These are phyloP conservation scores for Halophytophthora batemanensis DNA, from an alignment of 352 stramenopile species.

Conservation along the genomic window DNA sequence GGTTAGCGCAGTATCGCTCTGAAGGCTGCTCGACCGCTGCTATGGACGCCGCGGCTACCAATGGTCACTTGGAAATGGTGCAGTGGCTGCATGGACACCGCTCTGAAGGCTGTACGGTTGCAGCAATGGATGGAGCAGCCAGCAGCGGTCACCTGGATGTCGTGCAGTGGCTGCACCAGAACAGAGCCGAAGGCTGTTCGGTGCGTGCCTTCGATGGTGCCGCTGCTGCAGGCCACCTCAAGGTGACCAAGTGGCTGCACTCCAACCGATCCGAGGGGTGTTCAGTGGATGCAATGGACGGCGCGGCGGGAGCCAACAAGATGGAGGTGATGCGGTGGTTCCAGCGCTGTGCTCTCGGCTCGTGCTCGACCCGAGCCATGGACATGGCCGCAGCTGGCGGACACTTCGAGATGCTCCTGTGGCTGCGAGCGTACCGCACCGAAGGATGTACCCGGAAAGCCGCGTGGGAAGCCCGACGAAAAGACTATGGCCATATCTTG, in stretches of 20 bases:
- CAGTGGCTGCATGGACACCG: slow-evolving; percentile 21
- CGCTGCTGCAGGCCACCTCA: slow-evolving; percentile 17
- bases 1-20: not conserved
- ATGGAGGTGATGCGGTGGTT: slow-evolving; percentile 26
- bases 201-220: slow-evolving; percentile 17
- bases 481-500: slow-evolving; percentile 22
- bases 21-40: slow-evolving; percentile 4
- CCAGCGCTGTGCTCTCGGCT: slow-evolving; percentile 15
- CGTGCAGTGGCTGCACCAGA: slow-evolving; percentile 23
- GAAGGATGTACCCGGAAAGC: slow-evolving; percentile 27
- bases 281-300: slow-evolving; percentile 19
- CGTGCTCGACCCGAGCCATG: slow-evolving; percentile 24
- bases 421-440: slow-evolving; percentile 12
- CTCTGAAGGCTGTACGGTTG: slow-evolving; percentile 14
- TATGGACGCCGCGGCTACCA: slow-evolving; percentile 1
- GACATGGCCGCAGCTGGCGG: slow-evolving; percentile 24
- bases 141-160: slow-evolving; percentile 23
- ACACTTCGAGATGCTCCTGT: slow-evolving; percentile 25
- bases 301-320: slow-evolving; percentile 14
- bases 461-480: slow-evolving; percentile 22
- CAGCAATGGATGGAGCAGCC: slow-evolving; percentile 25
- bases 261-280: slow-evolving; percentile 23
- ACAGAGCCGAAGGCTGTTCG: slow-evolving; percentile 18
- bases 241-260: slow-evolving; percentile 22
- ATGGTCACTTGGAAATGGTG: slow-evolving; percentile 4